These are phyloP conservation scores for Podila epigama DNA, from an alignment of 192 early-diverging fungal species.

Conservation along the genomic window DNA sequence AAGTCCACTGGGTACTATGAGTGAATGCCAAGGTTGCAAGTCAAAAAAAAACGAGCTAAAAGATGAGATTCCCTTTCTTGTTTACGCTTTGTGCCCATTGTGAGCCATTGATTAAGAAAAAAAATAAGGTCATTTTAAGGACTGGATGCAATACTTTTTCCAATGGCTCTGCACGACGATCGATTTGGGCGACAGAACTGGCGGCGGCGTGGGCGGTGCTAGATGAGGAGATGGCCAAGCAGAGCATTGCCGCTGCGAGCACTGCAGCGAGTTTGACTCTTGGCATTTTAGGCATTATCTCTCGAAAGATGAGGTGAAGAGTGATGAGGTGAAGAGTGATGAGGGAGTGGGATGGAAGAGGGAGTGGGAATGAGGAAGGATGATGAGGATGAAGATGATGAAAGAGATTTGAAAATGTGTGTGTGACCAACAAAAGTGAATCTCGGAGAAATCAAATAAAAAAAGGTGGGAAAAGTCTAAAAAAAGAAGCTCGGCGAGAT, in stretches of 20 bases:
- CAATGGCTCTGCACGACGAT: neutral
- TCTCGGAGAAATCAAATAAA: neutral
- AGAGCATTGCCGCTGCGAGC: neutral
- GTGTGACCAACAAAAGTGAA: neutral
- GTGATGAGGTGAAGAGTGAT: neutral
- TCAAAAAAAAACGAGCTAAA: neutral
- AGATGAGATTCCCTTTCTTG: neutral
- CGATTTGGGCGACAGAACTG: neutral
- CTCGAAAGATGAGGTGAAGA: neutral
- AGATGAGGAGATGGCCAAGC: neutral
- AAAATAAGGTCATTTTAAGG: no score
- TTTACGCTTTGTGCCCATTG: neutral
- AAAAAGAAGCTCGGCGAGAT: neutral
- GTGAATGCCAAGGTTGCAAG: neutral
- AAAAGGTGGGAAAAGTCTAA: no score
- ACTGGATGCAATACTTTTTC: no score
- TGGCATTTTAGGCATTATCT: neutral
- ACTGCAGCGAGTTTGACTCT: slow-evolving; percentile 9
- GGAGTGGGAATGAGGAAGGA: neutral
- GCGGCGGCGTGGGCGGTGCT: neutral
- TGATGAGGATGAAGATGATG: neutral
- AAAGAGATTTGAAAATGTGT: neutral
- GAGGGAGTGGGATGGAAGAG: neutral
- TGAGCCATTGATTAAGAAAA: no score
- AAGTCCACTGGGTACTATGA: slow-evolving; percentile 14